phyloP scores from a whole-genome alignment of 2,329 filamentous ascomycete species.

The Bipolaris sorokiniana region DNA sequence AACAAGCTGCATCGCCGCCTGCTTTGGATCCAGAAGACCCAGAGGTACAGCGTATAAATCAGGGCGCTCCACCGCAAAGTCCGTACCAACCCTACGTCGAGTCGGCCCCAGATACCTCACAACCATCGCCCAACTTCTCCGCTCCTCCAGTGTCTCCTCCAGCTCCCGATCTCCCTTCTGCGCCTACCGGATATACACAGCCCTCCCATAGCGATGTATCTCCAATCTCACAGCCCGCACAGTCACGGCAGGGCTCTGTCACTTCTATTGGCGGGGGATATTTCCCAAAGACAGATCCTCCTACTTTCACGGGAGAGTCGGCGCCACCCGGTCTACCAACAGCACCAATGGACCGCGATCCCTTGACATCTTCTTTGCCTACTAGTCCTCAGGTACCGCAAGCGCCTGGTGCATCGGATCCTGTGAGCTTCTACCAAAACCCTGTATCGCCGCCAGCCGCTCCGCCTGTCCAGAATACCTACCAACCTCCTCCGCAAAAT shows the following conservation, averaged over 20 bases:
- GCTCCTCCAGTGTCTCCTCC: constrained; percentile 59
- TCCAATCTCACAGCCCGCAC: constrained; percentile 56
- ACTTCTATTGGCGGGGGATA: constrained; percentile 60
- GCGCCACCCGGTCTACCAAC: constrained; percentile 46
- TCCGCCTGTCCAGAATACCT: constrained; percentile 23
- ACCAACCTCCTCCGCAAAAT: constrained; percentile 28
- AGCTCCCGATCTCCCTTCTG: constrained; percentile 37
- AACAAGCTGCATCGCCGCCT: constrained; percentile 45
- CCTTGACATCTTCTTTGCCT: constrained; percentile 32
- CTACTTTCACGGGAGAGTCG: constrained; percentile 52
- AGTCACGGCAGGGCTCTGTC: constrained; percentile 56
- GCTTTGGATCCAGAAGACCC: constrained; percentile 68
- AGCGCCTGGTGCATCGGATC: constrained; percentile 31
- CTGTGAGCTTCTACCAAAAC: constrained; percentile 43
- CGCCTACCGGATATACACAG: constrained; percentile 39
- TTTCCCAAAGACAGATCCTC: constrained; percentile 58
- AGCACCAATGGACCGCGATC: constrained; percentile 40
- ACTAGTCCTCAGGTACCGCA: constrained; percentile 31
- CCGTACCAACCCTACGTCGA: constrained; percentile 62
- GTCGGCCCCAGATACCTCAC: constrained; percentile 63
- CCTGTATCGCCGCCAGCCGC: constrained; percentile 48
- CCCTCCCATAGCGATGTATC: constrained; percentile 58
- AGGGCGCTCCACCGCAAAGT: constrained; percentile 34
- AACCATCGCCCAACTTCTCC: constrained; percentile 51
- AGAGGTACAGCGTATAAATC: constrained; percentile 64